Evolutionary conservation across 345 rosid genomes (phyloP), one percentile per base, ranked within the genome.

Genomic region (Limnanthes douglasii): DNA sequence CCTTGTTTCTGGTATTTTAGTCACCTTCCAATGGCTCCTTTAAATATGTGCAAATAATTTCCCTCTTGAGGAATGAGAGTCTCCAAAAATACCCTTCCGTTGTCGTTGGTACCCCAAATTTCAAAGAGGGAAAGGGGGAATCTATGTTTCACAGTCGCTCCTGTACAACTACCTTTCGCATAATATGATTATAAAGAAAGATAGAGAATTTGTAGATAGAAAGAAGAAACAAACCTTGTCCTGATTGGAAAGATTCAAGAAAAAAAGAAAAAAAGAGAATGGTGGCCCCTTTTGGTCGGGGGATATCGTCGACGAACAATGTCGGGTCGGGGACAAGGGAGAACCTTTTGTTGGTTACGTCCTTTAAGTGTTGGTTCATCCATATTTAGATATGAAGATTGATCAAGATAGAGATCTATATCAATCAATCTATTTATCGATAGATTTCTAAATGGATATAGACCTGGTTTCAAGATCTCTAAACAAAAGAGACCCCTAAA

Each of bases 151-250:
- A 41, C 23, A 41, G 34, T 16, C 24, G 4, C 18, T 41, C 46
- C 34, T 17, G 17, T 41, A 3, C 34, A 41, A 41, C 35, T 41
- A 26, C 16, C 34, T 41, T 41, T 28, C 46, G 34, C 46, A 33
- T 15, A 29, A 33, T 5, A 31, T 31, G 31, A 27, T 27, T 11
- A 27, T 11, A 11, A 27, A 27, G 7, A 11, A 27, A 27, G 31
- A 27, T 11, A 27, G 31, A 27, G 31, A 27, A 27, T 27, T 27
- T 10, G 31, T 27, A 27, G 5, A 27, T 5, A 27, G 11, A 27
- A 5, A 27, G 11, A 27, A 3, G 7, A 10, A 27, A 27, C 5
- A 3, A 27, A 27, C 31, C 31, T 27, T 27, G 31, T 27, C 31
- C 31, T 27, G 7, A 10, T 27, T 4, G 31, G 31, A 27, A 27